These are phyloP conservation scores for Lentinus polychrous DNA, from an alignment of 1,284 basidiomycete genomes.

Conservation along the genomic window DNA sequence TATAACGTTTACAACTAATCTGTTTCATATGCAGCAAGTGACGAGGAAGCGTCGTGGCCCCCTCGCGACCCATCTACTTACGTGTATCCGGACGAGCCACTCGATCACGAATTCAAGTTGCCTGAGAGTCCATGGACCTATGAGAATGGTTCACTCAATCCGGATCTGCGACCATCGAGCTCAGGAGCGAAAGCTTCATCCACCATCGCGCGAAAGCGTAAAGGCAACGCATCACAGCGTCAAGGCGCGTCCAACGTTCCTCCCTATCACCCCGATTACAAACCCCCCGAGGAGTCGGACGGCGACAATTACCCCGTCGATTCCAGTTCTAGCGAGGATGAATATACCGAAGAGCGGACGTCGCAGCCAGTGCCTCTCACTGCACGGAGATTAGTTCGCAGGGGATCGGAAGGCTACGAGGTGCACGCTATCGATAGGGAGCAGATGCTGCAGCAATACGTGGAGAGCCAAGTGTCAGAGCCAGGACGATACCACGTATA, in stretches of 20 bases:
- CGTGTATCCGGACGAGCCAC: conserved; percentile 22
- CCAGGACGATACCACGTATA: conserved; percentile 56
- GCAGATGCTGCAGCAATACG: conserved; percentile 49
- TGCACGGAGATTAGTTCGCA: conserved; percentile 33
- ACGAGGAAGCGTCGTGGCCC: conserved; percentile 41
- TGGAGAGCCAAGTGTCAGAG: conserved; percentile 45
- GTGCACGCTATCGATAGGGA: conserved; percentile 54
- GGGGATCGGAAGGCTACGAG: conserved; percentile 78
- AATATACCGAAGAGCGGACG: conserved; percentile 27
- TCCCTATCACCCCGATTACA: conserved; percentile 69
- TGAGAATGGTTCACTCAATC: conserved; percentile 69
- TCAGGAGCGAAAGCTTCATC: too few species aligned
- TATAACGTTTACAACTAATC: too few species aligned
- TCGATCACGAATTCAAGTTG: conserved; percentile 37
- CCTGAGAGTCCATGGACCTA: conserved; percentile 79
- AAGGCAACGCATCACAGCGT: not conserved
- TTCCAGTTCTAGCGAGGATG: conserved; percentile 30
- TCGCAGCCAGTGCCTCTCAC: conserved; percentile 12
- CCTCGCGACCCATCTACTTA: conserved; percentile 45
- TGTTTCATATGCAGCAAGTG: conserved; percentile 13
- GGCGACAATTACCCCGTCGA: conserved; percentile 15
- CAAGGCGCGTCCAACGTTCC: conserved; percentile 41
- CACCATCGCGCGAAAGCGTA: conserved; percentile 18
- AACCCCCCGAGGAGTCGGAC: conserved; percentile 25
- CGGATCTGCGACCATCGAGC: conserved; percentile 61